These are phyloP conservation scores for Salix suchowensis DNA, from an alignment of 345 rosid species.

Conservation along the genomic window DNA sequence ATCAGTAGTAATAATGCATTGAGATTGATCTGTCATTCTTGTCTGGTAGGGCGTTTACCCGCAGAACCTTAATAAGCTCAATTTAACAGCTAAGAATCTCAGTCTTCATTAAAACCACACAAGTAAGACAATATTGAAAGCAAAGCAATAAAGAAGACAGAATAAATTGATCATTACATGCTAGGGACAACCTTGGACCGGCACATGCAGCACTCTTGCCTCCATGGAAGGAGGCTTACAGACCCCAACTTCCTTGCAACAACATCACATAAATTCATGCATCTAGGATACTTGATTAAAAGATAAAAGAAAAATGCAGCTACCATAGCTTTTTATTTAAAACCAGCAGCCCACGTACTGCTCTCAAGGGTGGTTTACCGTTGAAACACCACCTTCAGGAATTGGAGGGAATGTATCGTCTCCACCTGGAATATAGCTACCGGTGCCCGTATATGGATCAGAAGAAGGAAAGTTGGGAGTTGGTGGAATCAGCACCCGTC, in stretches of 20 bases:
- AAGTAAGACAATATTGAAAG: too few species aligned
- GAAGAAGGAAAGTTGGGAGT: constrained; percentile 29
- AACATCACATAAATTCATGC: background rate
- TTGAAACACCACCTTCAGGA: constrained; percentile 61
- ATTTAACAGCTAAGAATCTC: background rate
- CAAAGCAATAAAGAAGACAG: too few species aligned
- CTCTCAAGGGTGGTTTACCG: constrained; percentile 35
- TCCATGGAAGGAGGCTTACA: background rate
- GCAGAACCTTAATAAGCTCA: background rate
- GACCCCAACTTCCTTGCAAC: background rate
- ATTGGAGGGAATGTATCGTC: constrained; percentile 61
- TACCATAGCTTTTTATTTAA: constrained; percentile 16
- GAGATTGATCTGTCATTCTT: background rate
- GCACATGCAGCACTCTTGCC: background rate
- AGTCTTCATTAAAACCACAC: too few species aligned
- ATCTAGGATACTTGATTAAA: background rate
- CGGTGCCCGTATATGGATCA: constrained; percentile 29
- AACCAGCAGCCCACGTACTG: background rate
- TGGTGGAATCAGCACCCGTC: constrained; percentile 52
- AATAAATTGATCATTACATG: too few species aligned
- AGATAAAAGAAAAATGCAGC: background rate
- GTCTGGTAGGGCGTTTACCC: background rate
- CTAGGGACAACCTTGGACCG: background rate
- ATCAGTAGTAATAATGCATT: background rate
- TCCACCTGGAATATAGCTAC: constrained; percentile 45